These are phyloP conservation scores for Erodium maritimum DNA, from an alignment of 345 rosid species.

Conservation along the genomic window DNA sequence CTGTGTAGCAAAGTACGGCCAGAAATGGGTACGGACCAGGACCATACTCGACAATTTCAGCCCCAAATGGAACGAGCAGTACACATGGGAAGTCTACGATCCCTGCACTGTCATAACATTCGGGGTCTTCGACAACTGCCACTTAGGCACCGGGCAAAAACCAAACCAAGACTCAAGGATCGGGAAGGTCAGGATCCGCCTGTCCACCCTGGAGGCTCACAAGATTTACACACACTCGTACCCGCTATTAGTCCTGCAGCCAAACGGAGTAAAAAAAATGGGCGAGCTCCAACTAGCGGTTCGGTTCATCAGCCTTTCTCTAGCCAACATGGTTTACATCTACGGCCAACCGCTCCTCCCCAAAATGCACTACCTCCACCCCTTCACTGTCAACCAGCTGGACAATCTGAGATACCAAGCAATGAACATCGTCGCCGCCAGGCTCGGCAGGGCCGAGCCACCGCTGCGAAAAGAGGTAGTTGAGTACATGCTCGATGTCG, in stretches of 20 bases:
- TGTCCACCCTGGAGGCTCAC: constrained; percentile 65
- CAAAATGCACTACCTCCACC: constrained; percentile 75
- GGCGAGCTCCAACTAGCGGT: constrained; percentile 65
- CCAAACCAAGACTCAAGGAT: constrained; percentile 43
- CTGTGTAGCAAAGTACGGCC: constrained; percentile 78
- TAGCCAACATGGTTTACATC: constrained; percentile 46
- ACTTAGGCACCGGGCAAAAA: constrained; percentile 32
- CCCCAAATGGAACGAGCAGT: too few species aligned
- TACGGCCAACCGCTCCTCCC: constrained; percentile 68
- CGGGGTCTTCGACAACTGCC: constrained; percentile 67
- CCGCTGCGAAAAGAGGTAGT: constrained; percentile 75
- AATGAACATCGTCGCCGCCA: constrained; percentile 60
- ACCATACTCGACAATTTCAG: constrained; percentile 41
- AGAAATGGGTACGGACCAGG: constrained; percentile 82
- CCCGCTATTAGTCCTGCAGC: constrained; percentile 61
- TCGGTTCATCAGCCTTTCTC: constrained; percentile 54
- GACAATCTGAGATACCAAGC: constrained; percentile 69
- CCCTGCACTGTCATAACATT: constrained; percentile 79
- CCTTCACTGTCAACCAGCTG: constrained; percentile 70
- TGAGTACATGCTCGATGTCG: constrained; percentile 82
- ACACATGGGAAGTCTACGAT: constrained; percentile 86
- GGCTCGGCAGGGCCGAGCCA: constrained; percentile 80
- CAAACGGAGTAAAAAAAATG: constrained; percentile 63
- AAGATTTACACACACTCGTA: constrained; percentile 59
- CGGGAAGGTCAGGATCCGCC: constrained; percentile 64